Evolutionary conservation across 108 stramenopile species (phyloP), one percentile per base, ranked within the genome.

Genomic region (Poteriospumella lacustris): DNA sequence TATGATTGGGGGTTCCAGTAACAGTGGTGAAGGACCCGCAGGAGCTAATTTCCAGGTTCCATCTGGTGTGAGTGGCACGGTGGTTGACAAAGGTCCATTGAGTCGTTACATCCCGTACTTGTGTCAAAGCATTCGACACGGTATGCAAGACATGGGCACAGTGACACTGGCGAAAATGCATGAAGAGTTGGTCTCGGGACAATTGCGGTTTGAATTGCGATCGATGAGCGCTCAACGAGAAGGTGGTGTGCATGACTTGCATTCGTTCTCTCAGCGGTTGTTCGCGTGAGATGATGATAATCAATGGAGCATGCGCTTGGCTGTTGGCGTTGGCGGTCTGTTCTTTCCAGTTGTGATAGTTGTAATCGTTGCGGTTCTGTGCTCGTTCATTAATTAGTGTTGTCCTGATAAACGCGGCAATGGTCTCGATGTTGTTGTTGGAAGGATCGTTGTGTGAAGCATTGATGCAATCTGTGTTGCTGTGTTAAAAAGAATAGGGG

Each of bases 131-230:
- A 73, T 73, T 33, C 36, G 41, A 3, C 70, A 73, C 31, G 70
- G 70, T 12, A 9, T 73, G 36, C 70, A 73, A 42, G 70, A 73
- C 31, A 73, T 73, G 70, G 70, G 70, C 24, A 73, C 33, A 9
- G 36, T 12, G 5, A 33, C 70, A 9, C 15, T 73, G 12, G 33
- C 43, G 12, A 42, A 29, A 42, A 34, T 73, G 33, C 38, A 42
- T 28, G 47, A 73, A 26, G 41, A 5, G 3, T 42, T 73, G 38
- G 9, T 33, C 31, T 34, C 40, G 38, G 70, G 41, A 3, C 26
- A 73, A 73, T 73, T 73, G 41, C 12, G 70, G 5, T 73, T 73
- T 42, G 70, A 73, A 31, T 73, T 73, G 70, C 43, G 70, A 5
- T 73, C 70, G 5, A 15, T 33, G 15, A 42, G 40, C 36, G 70